phyloP scores from a whole-genome alignment of 129 eudicot species.

The Helianthus annuus region HanXRQr2.0-SUNRISE NC_035446.2:53911959-53912458 shows the following conservation, averaged over 20 bases:
- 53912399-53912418: too few relatives aligned
- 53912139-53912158: slow-evolving; percentile 39
- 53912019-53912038: slow-evolving; percentile 45
- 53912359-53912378: too few relatives aligned
- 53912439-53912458: too few relatives aligned
- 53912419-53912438: too few relatives aligned
- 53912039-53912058: slow-evolving; percentile 58
- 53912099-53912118: slow-evolving; percentile 60
- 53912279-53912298: too few relatives aligned
- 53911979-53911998: slow-evolving; percentile 11
- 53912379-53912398: too few relatives aligned
- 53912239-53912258: not conserved
- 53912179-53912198: not conserved
- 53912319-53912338: too few relatives aligned
- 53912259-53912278: not conserved
- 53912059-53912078: slow-evolving; percentile 64
- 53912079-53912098: slow-evolving; percentile 51
- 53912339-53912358: too few relatives aligned
- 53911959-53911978: slow-evolving; percentile 6
- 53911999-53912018: slow-evolving; percentile 21
- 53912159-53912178: not conserved
- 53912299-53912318: too few relatives aligned
- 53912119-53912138: slow-evolving; percentile 71
- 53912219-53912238: not conserved
- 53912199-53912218: not conserved